A percentile compares a stretch with the other conserved stretches of the same genome.
These are phyloP conservation scores for Rubia yunnanensis DNA, from an alignment of 257 asterid genomes.

Conservation along the genomic window DNA sequence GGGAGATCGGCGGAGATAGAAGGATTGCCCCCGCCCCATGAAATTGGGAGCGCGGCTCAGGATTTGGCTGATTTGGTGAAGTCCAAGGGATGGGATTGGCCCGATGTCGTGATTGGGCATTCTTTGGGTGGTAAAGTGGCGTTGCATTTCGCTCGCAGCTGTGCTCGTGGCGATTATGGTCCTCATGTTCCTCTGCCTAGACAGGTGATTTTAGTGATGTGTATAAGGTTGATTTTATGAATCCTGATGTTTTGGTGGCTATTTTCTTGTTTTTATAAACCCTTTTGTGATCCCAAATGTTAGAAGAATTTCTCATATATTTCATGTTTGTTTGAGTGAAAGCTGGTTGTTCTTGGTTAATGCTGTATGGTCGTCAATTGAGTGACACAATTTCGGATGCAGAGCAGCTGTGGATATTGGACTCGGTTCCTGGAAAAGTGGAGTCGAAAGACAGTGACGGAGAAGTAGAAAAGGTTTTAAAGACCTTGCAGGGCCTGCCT, in stretches of 20 bases:
- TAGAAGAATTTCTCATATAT: neutral
- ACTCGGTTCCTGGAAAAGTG: conserved; percentile 85
- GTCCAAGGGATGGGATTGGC: conserved; percentile 74
- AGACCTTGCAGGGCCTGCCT: conserved; percentile 60
- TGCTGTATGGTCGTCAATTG: conserved; percentile 13
- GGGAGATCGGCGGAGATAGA: conserved; percentile 66
- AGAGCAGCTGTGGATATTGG: conserved; percentile 92
- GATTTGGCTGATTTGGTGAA: conserved; percentile 73
- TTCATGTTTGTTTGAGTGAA: neutral
- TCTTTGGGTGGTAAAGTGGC: conserved; percentile 98
- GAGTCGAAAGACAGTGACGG: conserved; percentile 45
- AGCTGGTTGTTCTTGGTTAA: conserved; percentile 5
- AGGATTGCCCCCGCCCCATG: conserved; percentile 58
- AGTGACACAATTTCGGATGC: conserved; percentile 36
- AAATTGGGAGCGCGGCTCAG: conserved; percentile 65
- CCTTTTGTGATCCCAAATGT: neutral
- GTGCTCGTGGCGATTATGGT: conserved; percentile 65
- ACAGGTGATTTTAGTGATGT: conserved; percentile 44
- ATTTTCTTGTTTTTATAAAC: neutral
- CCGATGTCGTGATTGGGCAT: conserved; percentile 90
- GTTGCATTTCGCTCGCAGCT: conserved; percentile 68
- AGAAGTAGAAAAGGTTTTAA: conserved; percentile 85
- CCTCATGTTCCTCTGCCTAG: conserved; percentile 44
- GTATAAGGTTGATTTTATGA: neutral
- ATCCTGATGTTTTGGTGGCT: neutral